These are phyloP conservation scores for Vachellia collinsii DNA, from an alignment of 306 rosid genomes.

Conservation along the genomic window DNA sequence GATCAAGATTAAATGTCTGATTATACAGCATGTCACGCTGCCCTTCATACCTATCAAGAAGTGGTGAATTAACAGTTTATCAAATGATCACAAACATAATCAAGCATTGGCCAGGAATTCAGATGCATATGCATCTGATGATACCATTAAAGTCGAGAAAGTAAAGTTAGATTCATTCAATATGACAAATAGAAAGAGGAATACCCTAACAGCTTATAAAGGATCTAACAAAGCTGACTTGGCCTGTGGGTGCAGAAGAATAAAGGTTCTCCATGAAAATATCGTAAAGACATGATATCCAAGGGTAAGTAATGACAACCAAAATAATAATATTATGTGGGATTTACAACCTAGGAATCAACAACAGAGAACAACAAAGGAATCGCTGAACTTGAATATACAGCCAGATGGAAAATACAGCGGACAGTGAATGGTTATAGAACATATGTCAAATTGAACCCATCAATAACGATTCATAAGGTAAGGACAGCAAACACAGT, in stretches of 20 bases:
- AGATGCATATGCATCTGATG: constrained; percentile 5
- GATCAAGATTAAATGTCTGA: constrained; percentile 98
- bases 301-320: neutral
- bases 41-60: constrained; percentile 90
- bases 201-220: neutral
- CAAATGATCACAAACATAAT: constrained; percentile 19
- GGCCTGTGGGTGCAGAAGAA: neutral
- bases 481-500: neutral
- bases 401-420: constrained; percentile 9
- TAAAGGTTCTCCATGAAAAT: neutral
- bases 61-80: constrained; percentile 2
- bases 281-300: neutral
- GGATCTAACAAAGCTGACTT: neutral
- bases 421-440: neutral
- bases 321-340: neutral
- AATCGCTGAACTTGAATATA: neutral
- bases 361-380: neutral
- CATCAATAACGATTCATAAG: neutral
- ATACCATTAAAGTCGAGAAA: neutral
- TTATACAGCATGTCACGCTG: constrained; percentile 94
- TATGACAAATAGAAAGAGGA: neutral
- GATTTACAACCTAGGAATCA: neutral
- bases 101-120: constrained; percentile 11
- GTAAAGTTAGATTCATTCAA: constrained; percentile 1
- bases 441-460: constrained; percentile 7